Evolutionary conservation across 2,329 filamentous ascomycete genomes (phyloP), one percentile per base, ranked within the genome.

Genomic region (Onygena corvina): DNA sequence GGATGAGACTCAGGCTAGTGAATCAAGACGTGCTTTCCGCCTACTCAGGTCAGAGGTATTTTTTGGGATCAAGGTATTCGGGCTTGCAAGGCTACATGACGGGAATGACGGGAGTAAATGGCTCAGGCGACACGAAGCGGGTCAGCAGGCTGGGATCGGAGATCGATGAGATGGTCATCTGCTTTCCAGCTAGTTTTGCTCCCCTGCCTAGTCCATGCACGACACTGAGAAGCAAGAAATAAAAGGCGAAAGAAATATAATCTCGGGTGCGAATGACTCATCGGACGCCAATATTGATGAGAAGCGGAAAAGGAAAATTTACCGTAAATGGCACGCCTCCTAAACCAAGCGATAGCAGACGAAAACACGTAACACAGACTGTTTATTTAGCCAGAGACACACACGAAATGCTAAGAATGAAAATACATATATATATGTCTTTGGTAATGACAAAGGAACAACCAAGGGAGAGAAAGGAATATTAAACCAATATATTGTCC

Each of bases 231-330:
- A 42, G 11, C 11, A 42, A 27, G 21, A 42, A 27, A 42, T 25
- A 42, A 42, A 42, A 42, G 12, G 36, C 36, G 36, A 42, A 40
- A 42, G 36, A 25, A 25, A 42, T 23, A 40, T 40, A 42, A 27
- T 14, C 36, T 42, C 36, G 27, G 21, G 11, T 42, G 21, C 21
- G 21, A 42, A 23, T 7, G 36, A 42, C 36, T 25, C 36, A 25
- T 14, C 16, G 27, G 27, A 42, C 36, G 36, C 36, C 36, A 42
- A 42, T 25, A 20, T 42, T 25, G 16, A 23, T 14, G 21, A 12
- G 14, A 23, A 23, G 18, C 21, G 25, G 18, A 40, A 21, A 40
- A 18, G 25, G 12, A 21, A 27, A 42, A 42, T 25, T 23, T 27
- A n/a, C 21, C 12, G 36, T 25, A 23, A 23, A 14, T 20, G 36